Evolutionary conservation across 768 basidiomycete species (phyloP), one percentile per base, ranked within the genome.

Genomic region (Hericium rajendrae): DNA sequence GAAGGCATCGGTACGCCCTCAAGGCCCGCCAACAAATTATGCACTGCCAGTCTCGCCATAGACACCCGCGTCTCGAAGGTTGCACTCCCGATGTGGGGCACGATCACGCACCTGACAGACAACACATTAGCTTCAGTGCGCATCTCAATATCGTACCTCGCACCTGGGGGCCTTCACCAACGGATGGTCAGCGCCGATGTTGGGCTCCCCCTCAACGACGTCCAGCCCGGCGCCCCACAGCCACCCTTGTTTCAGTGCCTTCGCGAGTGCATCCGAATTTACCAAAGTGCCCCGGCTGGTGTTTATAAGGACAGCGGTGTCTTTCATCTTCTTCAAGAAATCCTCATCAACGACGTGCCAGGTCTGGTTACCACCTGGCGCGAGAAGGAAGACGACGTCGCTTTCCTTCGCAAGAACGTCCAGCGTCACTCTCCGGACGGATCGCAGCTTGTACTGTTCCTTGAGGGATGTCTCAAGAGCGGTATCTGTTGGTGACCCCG

Each of bases 211-310:
- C 62, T 93, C 91, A 6, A 97, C 84, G 38, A 98, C 95, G 69
- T 99, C 95, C 11, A 99, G 65, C 0, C 92, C 95, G 0, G 97
- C 97, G 22, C 84, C 94, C 78, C 87, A 94, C 22, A 99, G 88
- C 82, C 86, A 85, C 2, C 78, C 79, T 59, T 87, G 82, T 49
- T 74, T 68, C 46, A 98, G 71, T 2, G 94, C 95, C 59, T 77
- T 81, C 2, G 86, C 88, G 9, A 99, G 77, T 12, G 94, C 95
- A 51, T 88, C 83, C 0, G 90, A 91, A 68, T 99, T 93, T 6
- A 99, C 90, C 13, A 97, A 71, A 0, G 90, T 83, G 37, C 95
- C 95, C 26, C 95, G 76, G 12, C 83, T 82, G 1, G 86, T 80
- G 67, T 99, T 99, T 48, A 98, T 85, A 18, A 99, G 69, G 37